A percentile compares a stretch with the other conserved stretches of the same genome.
phyloP scores from a whole-genome alignment of 306 rosid genomes.

The Gynostemma pentaphyllum region DNA sequence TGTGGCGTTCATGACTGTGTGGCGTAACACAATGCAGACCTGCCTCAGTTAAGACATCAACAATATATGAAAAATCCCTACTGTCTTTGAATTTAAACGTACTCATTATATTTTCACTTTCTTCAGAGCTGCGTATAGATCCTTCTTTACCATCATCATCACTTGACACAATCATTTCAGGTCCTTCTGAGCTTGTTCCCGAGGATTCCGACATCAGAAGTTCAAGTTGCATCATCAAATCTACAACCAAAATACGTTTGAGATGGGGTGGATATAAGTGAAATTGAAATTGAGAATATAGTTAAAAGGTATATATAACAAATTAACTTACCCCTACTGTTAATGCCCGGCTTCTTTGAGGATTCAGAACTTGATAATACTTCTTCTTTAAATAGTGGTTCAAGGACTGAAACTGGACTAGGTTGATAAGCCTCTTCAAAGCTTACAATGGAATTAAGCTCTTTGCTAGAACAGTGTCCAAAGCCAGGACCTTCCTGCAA shows the following conservation, averaged over 20 bases:
- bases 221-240: slow-evolving; percentile 13
- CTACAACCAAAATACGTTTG: slow-evolving; percentile 4
- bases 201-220: slow-evolving; percentile 42
- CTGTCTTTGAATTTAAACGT: slow-evolving; percentile 43
- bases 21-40: slow-evolving; percentile 25
- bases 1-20: slow-evolving; percentile 39
- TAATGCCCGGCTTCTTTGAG: slow-evolving; percentile 13
- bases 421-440: slow-evolving; percentile 40
- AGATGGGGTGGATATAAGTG: not conserved
- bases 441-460: slow-evolving; percentile 24
- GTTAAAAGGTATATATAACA: not conserved
- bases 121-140: slow-evolving; percentile 21
- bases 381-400: slow-evolving; percentile 35
- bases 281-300: slow-evolving; percentile 5
- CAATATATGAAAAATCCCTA: slow-evolving; percentile 61
- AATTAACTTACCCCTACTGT: slow-evolving; percentile 31
- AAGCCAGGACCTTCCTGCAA: slow-evolving; percentile 38
- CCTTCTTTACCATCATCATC: slow-evolving; percentile 48
- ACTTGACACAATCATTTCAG: slow-evolving; percentile 56
- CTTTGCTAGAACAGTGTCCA: slow-evolving; percentile 25
- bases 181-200: slow-evolving; percentile 42
- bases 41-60: slow-evolving; percentile 59
- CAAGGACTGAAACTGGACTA: slow-evolving; percentile 75
- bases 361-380: slow-evolving; percentile 18
- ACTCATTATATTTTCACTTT: slow-evolving; percentile 22